These are phyloP conservation scores for Lodderomyces theae DNA, from an alignment of 1,139 yeast genomes.

Conservation along the genomic window DNA sequence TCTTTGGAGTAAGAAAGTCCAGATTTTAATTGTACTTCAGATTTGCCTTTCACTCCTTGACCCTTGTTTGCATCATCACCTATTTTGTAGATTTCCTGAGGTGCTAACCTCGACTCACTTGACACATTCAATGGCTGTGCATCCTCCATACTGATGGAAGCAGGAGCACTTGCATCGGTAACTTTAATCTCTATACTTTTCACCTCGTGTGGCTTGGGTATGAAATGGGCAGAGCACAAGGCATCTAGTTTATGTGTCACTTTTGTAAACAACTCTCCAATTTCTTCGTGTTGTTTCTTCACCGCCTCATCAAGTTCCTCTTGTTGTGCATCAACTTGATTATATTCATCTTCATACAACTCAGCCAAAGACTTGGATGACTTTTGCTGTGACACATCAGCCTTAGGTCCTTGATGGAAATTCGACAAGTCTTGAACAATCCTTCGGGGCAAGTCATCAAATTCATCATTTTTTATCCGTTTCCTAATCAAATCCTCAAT, in stretches of 20 bases:
- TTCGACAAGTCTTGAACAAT: slow-evolving; percentile 60
- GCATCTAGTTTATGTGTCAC: slow-evolving; percentile 79
- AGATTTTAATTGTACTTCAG: slow-evolving; percentile 70
- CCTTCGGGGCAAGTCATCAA: slow-evolving; percentile 82
- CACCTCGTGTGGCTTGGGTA: slow-evolving; percentile 81
- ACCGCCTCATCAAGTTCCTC: slow-evolving; percentile 58
- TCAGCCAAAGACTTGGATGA: slow-evolving; percentile 89
- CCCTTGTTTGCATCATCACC: slow-evolving; percentile 48
- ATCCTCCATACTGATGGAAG: slow-evolving; percentile 85
- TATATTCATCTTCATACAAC: slow-evolving; percentile 81
- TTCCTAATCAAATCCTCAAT: slow-evolving; percentile 85
- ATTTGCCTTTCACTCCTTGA: slow-evolving; percentile 34
- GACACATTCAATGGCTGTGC: slow-evolving; percentile 90
- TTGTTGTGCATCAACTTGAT: slow-evolving; percentile 41
- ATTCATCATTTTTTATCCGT: slow-evolving; percentile 70
- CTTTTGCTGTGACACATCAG: slow-evolving; percentile 79
- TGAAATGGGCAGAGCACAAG: slow-evolving; percentile 85
- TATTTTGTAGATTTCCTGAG: slow-evolving; percentile 86
- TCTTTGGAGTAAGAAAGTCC: slow-evolving; percentile 82
- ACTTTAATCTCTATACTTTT: slow-evolving; percentile 79
- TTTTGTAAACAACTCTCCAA: slow-evolving; percentile 59
- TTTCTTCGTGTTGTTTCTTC: slow-evolving; percentile 73
- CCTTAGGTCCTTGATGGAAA: slow-evolving; percentile 48
- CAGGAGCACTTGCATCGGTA: slow-evolving; percentile 46
- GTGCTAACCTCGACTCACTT: slow-evolving; percentile 77